A percentile compares a stretch with the other conserved stretches of the same genome.
Conservation (phyloP, 257 asterid species). For the Orobanche coerulescens region DNA sequence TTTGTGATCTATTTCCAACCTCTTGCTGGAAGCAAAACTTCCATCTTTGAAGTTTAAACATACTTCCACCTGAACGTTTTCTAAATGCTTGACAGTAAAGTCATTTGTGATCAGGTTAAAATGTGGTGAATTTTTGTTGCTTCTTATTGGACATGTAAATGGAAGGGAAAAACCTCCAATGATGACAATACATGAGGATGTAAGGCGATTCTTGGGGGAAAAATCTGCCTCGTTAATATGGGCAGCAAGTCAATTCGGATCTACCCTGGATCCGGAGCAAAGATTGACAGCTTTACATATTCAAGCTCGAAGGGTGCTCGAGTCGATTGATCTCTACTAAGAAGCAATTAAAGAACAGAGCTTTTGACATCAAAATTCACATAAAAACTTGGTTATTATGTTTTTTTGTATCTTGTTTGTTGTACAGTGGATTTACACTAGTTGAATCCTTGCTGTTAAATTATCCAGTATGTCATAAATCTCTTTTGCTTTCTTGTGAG, state of each 20-base stretch:
- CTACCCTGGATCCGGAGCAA: slow-evolving; percentile 74
- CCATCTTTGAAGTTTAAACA: not conserved
- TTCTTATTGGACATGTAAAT: slow-evolving; percentile 79
- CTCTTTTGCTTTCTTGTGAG: slow-evolving; percentile 49
- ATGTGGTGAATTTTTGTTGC: slow-evolving; percentile 87
- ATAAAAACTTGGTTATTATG: not conserved
- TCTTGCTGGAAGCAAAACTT: not conserved
- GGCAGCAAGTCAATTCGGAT: slow-evolving; percentile 91
- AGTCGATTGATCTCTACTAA: slow-evolving; percentile 76
- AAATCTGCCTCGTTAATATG: slow-evolving; percentile 89
- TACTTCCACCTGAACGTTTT: not conserved
- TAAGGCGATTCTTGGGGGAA: slow-evolving; percentile 73
- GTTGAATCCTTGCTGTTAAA: slow-evolving; percentile 39
- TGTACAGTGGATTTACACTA: slow-evolving; percentile 20
- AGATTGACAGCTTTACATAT: slow-evolving; percentile 74
- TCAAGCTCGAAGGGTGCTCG: slow-evolving; percentile 82
- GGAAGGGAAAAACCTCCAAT: slow-evolving; percentile 78
- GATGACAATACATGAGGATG: slow-evolving; percentile 76
- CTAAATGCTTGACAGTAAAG: not conserved
- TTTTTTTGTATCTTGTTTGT: not conserved
- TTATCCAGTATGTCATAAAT: slow-evolving; percentile 49
- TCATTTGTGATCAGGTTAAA: slow-evolving; percentile 57
- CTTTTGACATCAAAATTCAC: slow-evolving; percentile 6
- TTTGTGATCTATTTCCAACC: slow-evolving; percentile 3
- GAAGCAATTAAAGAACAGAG: slow-evolving; percentile 11